Evolutionary conservation across 805 yeast species (phyloP), one percentile per base, ranked within the genome.

Genomic region (Myxozyma mucilagina): DNA sequence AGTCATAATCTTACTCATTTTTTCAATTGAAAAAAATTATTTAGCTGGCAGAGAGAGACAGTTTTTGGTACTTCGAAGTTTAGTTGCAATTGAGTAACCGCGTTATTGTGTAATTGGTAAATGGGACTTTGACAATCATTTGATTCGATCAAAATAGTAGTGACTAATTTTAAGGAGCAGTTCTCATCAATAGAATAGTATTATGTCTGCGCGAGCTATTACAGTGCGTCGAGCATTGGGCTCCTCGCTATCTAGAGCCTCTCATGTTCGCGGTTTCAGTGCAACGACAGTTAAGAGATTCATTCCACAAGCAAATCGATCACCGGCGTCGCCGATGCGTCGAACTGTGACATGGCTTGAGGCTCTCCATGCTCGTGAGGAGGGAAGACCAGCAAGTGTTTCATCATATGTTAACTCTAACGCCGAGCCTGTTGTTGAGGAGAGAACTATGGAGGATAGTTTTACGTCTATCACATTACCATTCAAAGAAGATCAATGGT

Each of bases 261-360:
- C 5, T 47, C 50, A 31, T 31, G 50, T 18, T 4, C 50, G 29
- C 44, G 16, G n/a, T 20, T 48, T 48, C 13, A 35, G 39, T 10
- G 31, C 42, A 35, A 35, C 52, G 13, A 13, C 31, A 2, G 24
- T 32, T 6, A 42, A 47, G 42, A 11, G 41, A 10, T 74, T 74
- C 64, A 71, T 69, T 41, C 77, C 77, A 4, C 71, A 70, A 9
- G 76, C 72, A 16, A 60, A 72, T 13, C 68, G 67, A 47, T 54
- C 70, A 1, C 61, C 67, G 6, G 67, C 70, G 11, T 74, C 77
- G 18, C 79, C 82, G 2, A 77, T 77, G 68, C 64, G 73, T 20
- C 69, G 78, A 45, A 71, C 71, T 49, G 90, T 87, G 43, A 89
- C 97, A 2, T 92, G 97, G 97, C 75, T 90, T 70, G 90, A 85